A percentile compares a stretch with the other conserved stretches of the same genome.
These are phyloP conservation scores for Populus euphratica DNA, from an alignment of 345 rosid genomes.

Conservation along the genomic window DNA sequence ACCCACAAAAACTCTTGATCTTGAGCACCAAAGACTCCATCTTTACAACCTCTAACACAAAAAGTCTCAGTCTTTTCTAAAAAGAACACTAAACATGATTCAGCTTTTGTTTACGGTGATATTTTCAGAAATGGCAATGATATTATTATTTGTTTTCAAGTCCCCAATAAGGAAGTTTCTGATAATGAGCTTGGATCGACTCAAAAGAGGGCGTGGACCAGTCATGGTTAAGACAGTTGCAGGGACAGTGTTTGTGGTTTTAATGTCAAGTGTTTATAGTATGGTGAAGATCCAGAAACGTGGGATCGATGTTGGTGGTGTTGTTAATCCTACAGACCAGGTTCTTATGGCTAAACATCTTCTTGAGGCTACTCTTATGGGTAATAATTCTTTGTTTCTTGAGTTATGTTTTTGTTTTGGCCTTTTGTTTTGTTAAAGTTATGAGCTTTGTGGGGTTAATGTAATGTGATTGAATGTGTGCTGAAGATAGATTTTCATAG, in stretches of 20 bases:
- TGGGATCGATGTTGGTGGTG: constrained; percentile 16
- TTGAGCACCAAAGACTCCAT: not conserved
- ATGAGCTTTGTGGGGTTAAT: not conserved
- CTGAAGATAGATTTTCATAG: not conserved
- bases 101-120: constrained; percentile 28
- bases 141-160: constrained; percentile 23
- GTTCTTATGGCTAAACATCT: constrained; percentile 34
- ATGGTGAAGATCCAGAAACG: constrained; percentile 30
- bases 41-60: not conserved
- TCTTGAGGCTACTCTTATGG: constrained; percentile 36
- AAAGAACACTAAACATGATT: constrained; percentile 15
- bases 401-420: not conserved
- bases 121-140: constrained; percentile 27
- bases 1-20: not conserved
- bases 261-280: constrained; percentile 24
- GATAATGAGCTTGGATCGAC: constrained; percentile 29
- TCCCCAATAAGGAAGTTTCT: constrained; percentile 31
- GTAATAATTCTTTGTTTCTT: constrained; percentile 6
- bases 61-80: not conserved
- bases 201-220: constrained; percentile 32
- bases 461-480: constrained; percentile 6
- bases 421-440: not conserved
- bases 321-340: constrained; percentile 27
- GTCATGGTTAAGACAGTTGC: constrained; percentile 32
- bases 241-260: constrained; percentile 26